Base-by-base conservation (phyloP, 176 grass and related monocot genomes). In the Oryza punctata region DNA sequence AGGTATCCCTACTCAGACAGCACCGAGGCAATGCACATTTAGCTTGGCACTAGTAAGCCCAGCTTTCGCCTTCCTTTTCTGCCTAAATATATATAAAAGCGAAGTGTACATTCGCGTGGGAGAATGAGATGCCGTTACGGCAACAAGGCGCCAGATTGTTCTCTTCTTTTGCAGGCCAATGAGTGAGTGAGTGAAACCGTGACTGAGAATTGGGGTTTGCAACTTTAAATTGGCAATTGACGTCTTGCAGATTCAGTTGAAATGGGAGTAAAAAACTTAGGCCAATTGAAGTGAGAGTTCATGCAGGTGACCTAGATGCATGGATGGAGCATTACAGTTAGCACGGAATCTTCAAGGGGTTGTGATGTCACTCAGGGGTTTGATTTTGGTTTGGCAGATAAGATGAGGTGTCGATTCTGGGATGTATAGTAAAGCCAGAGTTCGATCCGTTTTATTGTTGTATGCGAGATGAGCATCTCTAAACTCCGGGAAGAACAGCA, bases 1-100 rank as follows among this genome's bases (percentile, higher is more conserved):
- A 79, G 41, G 73, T 24, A 44, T 81, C 85, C 26, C 72, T 76
- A 71, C 81, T 91, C 82, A 49, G 73, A 86, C n/a, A 90, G 88
- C 88, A 86, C 84, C 25, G 70, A 54, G 47, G 2, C 52, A n/a
- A n/a, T 14, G 41, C 57, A 61, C 57, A 24, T 61, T 61, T 24
- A 61, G n/a, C 19, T 7, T 10, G n/a, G 57, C 18, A 21, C 50
- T 21, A 14, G 50, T 57, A 57, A 21, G 18, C 40, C 50, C 50
- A 57, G 50, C 21, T 61, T 59, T 38, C 8, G 37, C 3, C n/a
- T 1, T 24, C 5, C 18, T 61, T 61, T 61, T 61, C 57, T 61
- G 57, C 57, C 57, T 61, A 61, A 61, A n/a, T n/a, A 47, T 4
- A 47, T 47, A n/a, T 50, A 12, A 69, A 86, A 90, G 29, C 33